A percentile compares a stretch with the other conserved stretches of the same genome.
Conservation (phyloP, 2,329 filamentous ascomycete species). For the Fusarium pseudograminearum region DNA sequence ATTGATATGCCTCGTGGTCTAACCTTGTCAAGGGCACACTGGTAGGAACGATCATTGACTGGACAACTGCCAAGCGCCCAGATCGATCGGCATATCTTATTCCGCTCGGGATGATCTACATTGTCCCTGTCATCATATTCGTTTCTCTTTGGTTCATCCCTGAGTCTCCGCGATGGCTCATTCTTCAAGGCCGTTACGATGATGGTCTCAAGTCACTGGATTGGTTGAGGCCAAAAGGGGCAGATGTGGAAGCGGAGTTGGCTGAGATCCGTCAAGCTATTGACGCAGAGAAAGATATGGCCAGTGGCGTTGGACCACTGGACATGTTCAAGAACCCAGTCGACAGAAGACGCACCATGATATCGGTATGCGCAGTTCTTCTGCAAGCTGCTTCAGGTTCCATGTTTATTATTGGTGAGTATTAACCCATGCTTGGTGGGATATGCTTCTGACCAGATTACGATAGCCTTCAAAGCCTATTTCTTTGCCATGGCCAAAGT, state of each 20-base stretch:
- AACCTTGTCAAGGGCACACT: slow-evolving; percentile 28
- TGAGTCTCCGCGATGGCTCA: slow-evolving; percentile 42
- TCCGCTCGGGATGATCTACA: slow-evolving; percentile 39
- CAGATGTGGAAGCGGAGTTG: slow-evolving; percentile 29
- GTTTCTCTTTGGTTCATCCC: slow-evolving; percentile 35
- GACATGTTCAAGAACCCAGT: slow-evolving; percentile 41
- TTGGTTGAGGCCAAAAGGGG: slow-evolving; percentile 28
- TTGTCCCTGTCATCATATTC: slow-evolving; percentile 30
- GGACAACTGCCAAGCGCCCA: slow-evolving; percentile 38
- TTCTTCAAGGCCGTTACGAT: slow-evolving; percentile 37
- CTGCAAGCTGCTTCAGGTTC: slow-evolving; percentile 40
- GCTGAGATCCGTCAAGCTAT: slow-evolving; percentile 35
- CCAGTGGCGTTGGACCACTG: slow-evolving; percentile 25
- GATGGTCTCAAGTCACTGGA: slow-evolving; percentile 32
- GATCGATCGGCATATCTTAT: slow-evolving; percentile 42
- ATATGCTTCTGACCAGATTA: accelerated
- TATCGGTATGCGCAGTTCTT: slow-evolving; percentile 35
- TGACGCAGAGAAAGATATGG: slow-evolving; percentile 20
- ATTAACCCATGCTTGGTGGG: accelerated
- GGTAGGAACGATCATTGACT: slow-evolving; percentile 41
- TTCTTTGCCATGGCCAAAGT: slow-evolving; percentile 44
- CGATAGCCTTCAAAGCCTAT: slow-evolving; percentile 41
- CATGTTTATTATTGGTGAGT: slow-evolving; percentile 44
- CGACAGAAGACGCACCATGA: slow-evolving; percentile 34
- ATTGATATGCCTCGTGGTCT: accelerated